phyloP scores from a whole-genome alignment of 805 yeast genomes.

The Yarrowia divulgata region DNA sequence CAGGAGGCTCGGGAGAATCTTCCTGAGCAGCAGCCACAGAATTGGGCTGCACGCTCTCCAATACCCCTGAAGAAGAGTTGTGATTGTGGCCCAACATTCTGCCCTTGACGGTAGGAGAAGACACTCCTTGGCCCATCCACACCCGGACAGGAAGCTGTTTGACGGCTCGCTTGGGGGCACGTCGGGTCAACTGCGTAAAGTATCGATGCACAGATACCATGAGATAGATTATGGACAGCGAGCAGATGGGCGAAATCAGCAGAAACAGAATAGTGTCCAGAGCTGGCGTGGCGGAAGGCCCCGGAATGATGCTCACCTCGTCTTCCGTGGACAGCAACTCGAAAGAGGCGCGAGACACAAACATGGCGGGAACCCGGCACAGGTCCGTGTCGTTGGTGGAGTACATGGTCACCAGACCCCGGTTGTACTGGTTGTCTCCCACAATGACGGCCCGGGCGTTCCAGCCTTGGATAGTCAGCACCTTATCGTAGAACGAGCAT shows the following conservation, averaged over 20 bases:
- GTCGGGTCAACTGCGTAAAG: slow-evolving; percentile 48
- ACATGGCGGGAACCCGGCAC: slow-evolving; percentile 59
- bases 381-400: slow-evolving; percentile 56
- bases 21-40: neutral
- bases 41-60: neutral
- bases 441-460: slow-evolving; percentile 63
- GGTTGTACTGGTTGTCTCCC: slow-evolving; percentile 59
- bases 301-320: slow-evolving; percentile 43
- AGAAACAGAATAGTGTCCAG: slow-evolving; percentile 52
- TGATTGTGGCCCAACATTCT: neutral
- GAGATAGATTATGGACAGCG: slow-evolving; percentile 51
- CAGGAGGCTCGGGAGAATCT: neutral
- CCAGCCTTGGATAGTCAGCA: slow-evolving; percentile 54
- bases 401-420: slow-evolving; percentile 63
- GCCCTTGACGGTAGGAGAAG: slow-evolving; percentile 9
- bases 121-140: slow-evolving; percentile 46
- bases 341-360: slow-evolving; percentile 58
- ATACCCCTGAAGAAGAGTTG: slow-evolving; percentile 5
- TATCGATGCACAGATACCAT: slow-evolving; percentile 51
- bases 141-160: slow-evolving; percentile 51
- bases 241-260: slow-evolving; percentile 53
- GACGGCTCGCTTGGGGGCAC: slow-evolving; percentile 52
- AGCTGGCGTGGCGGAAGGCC: slow-evolving; percentile 48
- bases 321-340: slow-evolving; percentile 44
- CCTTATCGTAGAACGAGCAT: slow-evolving; percentile 63